Conservation (phyloP, 2,329 filamentous ascomycete genomes). For the Beauveria varroae region DNA sequence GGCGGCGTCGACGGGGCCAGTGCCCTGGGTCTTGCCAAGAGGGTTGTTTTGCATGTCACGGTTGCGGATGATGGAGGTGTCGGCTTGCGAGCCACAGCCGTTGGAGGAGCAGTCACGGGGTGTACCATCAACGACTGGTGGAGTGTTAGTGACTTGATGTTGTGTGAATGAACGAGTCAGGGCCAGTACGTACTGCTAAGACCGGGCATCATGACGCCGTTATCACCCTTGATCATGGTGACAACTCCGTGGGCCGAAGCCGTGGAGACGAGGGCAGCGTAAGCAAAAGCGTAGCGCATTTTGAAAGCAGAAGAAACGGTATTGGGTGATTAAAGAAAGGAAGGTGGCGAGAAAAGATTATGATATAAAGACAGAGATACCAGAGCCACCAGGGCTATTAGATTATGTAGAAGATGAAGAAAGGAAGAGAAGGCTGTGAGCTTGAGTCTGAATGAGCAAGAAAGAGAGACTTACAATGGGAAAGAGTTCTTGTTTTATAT, state of each 20-base stretch:
- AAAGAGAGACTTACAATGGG: not conserved
- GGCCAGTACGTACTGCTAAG: slow-evolving; percentile 27
- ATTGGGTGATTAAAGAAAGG: not conserved
- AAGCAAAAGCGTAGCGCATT: slow-evolving; percentile 24
- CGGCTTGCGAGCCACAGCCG: slow-evolving; percentile 56
- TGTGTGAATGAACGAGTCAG: not conserved
- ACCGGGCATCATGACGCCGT: slow-evolving; percentile 55
- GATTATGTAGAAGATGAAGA: not conserved
- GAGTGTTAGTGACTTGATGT: not conserved
- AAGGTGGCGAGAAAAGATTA: not conserved
- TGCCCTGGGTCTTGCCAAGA: slow-evolving; percentile 56
- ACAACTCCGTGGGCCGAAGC: slow-evolving; percentile 53
- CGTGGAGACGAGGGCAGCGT: slow-evolving; percentile 33
- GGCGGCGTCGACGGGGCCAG: slow-evolving; percentile 50
- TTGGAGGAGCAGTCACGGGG: slow-evolving; percentile 59
- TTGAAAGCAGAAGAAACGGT: slow-evolving; percentile 11
- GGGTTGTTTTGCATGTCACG: slow-evolving; percentile 49
- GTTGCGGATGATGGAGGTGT: slow-evolving; percentile 62
- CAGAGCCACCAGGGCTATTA: slow-evolving; percentile 10
- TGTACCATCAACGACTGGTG: slow-evolving; percentile 52
- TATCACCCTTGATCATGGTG: slow-evolving; percentile 48
- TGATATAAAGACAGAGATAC: slow-evolving; percentile 6
- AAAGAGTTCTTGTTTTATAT: not conserved
- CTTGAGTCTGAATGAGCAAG: slow-evolving; percentile 4
- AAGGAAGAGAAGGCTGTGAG: not conserved